Evolutionary conservation across 306 rosid genomes (phyloP), one percentile per base, ranked within the genome.

Genomic region (Canavalia ensiformis): DNA sequence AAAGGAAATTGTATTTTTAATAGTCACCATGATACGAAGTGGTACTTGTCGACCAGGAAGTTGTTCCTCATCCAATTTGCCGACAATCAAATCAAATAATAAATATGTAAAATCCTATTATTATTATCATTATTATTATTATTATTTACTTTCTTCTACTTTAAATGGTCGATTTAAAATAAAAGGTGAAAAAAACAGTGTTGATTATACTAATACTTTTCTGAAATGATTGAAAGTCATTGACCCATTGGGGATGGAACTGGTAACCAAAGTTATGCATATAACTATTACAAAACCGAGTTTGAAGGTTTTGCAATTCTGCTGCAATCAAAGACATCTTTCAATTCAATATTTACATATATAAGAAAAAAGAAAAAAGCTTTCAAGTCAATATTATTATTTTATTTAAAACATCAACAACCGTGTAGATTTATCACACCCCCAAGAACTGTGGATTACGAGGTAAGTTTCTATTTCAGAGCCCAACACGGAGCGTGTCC

Each of bases 401-500:
- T 18, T 13, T 56, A 60, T 75, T 33, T 31, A 4, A 46, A 25
- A 77, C 44, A 50, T 77, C 54, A 25, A 51, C 65, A 64, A 52
- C 31, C 30, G 2, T 65, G 34, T 7, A 65, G 7, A 29, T 41
- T 6, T 6, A 18, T 56, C 62, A 55, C 18, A 55, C 31, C 2
- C 49, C 7, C 8, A 45, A 45, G 8, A 45, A 4, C 4, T 18
- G 50, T 13, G 13, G 49, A 3, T 49, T 0, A 39, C 59, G 8
- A 69, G 29, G 6, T 49, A 47, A 55, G 59, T 34, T 69, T 39
- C 75, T 69, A 49, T 42, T 49, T 68, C 50, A 69, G 45, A 13
- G 75, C 5, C 75, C 12, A 70, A 50, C 60, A 70, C 33, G 75
- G 60, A 70, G 46, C 13, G 12, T 71, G 47, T 71, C 62, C 62